Evolutionary conservation across 257 asterid genomes (phyloP).

Genomic region (Apocynum venetum): DNA sequence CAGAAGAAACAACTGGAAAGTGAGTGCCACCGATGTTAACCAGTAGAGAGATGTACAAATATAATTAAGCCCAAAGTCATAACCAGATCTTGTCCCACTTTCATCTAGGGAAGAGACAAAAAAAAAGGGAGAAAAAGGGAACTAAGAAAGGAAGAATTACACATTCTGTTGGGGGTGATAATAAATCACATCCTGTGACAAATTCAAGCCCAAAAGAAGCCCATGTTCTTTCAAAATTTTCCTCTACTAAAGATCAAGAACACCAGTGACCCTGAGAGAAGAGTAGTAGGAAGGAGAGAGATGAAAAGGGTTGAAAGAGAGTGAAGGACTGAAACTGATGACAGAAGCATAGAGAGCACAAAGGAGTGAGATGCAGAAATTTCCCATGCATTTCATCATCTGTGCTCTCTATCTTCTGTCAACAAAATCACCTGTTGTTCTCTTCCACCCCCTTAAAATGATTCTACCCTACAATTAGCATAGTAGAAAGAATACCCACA

Average conservation of each 20-base stretch:
- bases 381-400: conserved; percentile 36
- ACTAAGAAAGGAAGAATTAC: neutral
- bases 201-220: neutral
- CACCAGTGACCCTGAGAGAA: neutral
- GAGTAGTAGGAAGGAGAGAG: neutral
- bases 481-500: neutral
- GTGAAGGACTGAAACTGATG: conserved; percentile 29
- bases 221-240: too few species aligned
- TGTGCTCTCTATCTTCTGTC: conserved; percentile 60
- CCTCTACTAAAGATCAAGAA: too few species aligned
- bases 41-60: neutral
- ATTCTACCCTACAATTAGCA: neutral
- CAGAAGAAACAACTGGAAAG: neutral
- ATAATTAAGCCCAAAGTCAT: neutral
- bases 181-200: too few species aligned
- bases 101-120: neutral
- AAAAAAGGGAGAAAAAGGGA: neutral
- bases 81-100: conserved; percentile 11
- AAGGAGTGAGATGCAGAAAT: conserved; percentile 47
- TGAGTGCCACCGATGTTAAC: neutral
- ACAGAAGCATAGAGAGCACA: conserved; percentile 80
- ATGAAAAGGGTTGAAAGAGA: neutral
- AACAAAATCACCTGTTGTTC: conserved; percentile 19
- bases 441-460: neutral
- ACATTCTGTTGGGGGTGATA: neutral